phyloP scores from a whole-genome alignment of 129 eudicot genomes.

The Sambucus nigra region DNA sequence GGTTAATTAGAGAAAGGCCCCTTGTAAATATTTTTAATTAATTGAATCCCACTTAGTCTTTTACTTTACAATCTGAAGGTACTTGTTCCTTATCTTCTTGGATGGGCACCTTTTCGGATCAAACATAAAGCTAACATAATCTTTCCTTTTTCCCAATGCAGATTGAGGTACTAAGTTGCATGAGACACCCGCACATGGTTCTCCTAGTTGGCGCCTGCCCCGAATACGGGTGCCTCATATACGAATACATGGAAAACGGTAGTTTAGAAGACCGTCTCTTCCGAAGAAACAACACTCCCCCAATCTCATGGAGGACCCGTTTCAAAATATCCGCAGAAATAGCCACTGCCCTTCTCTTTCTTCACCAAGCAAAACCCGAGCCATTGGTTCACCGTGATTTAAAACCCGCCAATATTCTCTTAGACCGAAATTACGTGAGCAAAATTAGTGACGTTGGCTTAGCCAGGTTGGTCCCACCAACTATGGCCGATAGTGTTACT shows the following conservation, averaged over 20 bases:
- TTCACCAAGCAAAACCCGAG: conserved; percentile 50
- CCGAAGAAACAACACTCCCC: conserved; percentile 35
- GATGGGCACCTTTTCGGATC: too few species aligned
- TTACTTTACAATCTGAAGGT: too few species aligned
- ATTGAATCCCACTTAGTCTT: too few species aligned
- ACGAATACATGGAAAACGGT: conserved; percentile 59
- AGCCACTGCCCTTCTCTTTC: conserved; percentile 52
- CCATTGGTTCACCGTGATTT: conserved; percentile 66
- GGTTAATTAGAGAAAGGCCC: too few species aligned
- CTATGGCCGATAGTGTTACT: conserved; percentile 31
- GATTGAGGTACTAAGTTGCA: conserved; percentile 47
- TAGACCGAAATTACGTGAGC: conserved; percentile 38
- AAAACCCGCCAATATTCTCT: conserved; percentile 56
- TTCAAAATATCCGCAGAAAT: conserved; percentile 50
- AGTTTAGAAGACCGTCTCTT: conserved; percentile 57
- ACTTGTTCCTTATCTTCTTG: too few species aligned
- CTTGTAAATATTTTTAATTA: too few species aligned
- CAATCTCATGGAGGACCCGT: conserved; percentile 42
- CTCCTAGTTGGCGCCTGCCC: conserved; percentile 65
- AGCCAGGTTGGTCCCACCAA: conserved; percentile 48
- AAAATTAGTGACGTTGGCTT: conserved; percentile 57
- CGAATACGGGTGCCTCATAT: conserved; percentile 50
- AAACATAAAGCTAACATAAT: too few species aligned
- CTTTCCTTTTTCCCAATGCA: conserved; percentile 10
- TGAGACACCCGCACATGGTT: conserved; percentile 65